Evolutionary conservation across 2,329 filamentous ascomycete genomes (phyloP).

Genomic region (Penicillium sp.): DNA sequence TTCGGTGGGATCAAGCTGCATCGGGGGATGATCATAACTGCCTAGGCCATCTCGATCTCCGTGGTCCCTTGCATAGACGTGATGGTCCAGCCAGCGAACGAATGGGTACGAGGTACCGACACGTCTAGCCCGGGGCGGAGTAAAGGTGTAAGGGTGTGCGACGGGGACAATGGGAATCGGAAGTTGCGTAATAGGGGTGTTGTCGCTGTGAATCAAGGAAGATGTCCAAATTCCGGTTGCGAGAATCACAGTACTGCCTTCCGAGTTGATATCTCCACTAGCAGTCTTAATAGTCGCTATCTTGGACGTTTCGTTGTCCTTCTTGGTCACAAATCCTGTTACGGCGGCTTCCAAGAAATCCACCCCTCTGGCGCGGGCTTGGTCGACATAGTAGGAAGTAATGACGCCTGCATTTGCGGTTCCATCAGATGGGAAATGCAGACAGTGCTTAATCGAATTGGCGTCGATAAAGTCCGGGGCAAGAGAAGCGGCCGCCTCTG

Average conservation of each 20-base stretch:
- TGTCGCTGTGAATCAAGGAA: slow-evolving; percentile 9
- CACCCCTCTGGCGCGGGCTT: slow-evolving; percentile 23
- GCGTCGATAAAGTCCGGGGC: slow-evolving; percentile 33
- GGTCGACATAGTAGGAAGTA: slow-evolving; percentile 25
- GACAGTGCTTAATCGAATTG: slow-evolving; percentile 13
- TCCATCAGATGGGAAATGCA: slow-evolving; percentile 32
- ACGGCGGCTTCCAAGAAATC: slow-evolving; percentile 26
- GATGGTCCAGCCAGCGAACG: slow-evolving; percentile 38
- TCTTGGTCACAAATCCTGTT: slow-evolving; percentile 7
- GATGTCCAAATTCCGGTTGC: slow-evolving; percentile 36
- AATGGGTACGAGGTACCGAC: slow-evolving; percentile 27
- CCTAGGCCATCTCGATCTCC: slow-evolving; percentile 35
- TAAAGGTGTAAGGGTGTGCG: slow-evolving; percentile 39
- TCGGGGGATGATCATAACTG: slow-evolving; percentile 34
- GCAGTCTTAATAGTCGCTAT: slow-evolving; percentile 16
- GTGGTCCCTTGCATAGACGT: slow-evolving; percentile 39
- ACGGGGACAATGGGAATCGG: slow-evolving; percentile 37
- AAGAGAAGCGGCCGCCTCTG: slow-evolving; percentile 22
- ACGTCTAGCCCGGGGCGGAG: slow-evolving; percentile 20
- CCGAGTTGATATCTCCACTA: slow-evolving; percentile 19
- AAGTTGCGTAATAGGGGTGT: slow-evolving; percentile 12
- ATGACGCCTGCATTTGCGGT: slow-evolving; percentile 28
- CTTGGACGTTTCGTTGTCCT: background rate
- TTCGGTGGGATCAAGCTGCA: slow-evolving; percentile 19
- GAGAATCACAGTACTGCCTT: slow-evolving; percentile 27